Evolutionary conservation across 768 basidiomycete species (phyloP).

Genomic region (Cystofilobasidium ferigula): DNA sequence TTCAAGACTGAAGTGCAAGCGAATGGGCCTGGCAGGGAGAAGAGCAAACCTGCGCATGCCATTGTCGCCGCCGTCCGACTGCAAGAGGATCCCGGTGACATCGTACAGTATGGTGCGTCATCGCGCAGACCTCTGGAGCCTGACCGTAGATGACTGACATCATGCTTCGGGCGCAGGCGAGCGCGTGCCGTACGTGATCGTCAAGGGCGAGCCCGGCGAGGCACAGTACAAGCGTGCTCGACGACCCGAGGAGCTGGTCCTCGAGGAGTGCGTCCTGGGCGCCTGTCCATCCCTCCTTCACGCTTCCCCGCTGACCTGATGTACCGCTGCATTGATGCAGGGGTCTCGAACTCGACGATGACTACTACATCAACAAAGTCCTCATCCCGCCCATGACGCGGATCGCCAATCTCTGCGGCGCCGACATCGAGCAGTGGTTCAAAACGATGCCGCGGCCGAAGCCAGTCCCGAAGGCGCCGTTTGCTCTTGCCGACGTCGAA

Average conservation of each 20-base stretch:
- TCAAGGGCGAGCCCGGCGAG: conserved; percentile 50
- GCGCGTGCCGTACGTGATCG: conserved; percentile 81
- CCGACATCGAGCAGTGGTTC: conserved; percentile 76
- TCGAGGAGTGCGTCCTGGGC: conserved; percentile 46
- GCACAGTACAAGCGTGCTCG: conserved; percentile 65
- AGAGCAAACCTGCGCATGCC: conserved; percentile 79
- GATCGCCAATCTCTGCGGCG: conserved; percentile 82
- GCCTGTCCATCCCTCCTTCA: neutral
- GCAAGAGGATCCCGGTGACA: conserved; percentile 62
- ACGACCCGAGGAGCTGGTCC: conserved; percentile 58
- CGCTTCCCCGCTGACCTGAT: neutral
- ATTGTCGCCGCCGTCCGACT: conserved; percentile 72
- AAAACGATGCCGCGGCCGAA: conserved; percentile 65
- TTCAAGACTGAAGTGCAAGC: too few species aligned
- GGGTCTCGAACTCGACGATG: conserved; percentile 63
- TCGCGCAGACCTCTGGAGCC: neutral
- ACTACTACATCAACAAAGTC: conserved; percentile 76
- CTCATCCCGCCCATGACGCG: conserved; percentile 83
- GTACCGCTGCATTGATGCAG: conserved; percentile 38
- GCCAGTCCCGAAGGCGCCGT: conserved; percentile 10
- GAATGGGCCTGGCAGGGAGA: conserved; percentile 54
- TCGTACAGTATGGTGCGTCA: conserved; percentile 63
- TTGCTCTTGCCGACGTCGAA: too few species aligned
- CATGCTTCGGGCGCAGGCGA: conserved; percentile 44
- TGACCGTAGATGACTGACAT: neutral